These are phyloP conservation scores for Atkinsonella texensis DNA, from an alignment of 2,329 filamentous ascomycete species.

Conservation along the genomic window DNA sequence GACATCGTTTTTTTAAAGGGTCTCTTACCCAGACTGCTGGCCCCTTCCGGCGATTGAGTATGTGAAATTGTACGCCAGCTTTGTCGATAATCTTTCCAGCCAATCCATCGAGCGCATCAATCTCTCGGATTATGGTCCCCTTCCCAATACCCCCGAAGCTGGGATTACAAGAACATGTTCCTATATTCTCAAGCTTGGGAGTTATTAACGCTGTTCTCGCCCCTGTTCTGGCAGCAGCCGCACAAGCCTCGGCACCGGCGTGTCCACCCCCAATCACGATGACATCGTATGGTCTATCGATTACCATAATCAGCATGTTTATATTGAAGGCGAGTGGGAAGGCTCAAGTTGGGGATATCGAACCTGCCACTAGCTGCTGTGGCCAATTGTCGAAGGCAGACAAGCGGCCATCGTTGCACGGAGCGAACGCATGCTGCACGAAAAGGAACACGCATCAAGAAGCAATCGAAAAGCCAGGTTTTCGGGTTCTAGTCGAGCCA, in stretches of 20 bases:
- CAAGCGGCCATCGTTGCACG: constrained; percentile 10
- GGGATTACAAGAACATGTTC: constrained; percentile 92
- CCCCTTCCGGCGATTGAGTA: constrained; percentile 80
- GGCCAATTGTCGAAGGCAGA: constrained; percentile 15
- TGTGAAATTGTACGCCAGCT: constrained; percentile 84
- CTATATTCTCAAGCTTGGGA: constrained; percentile 76
- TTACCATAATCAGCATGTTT: neutral
- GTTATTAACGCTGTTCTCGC: constrained; percentile 85
- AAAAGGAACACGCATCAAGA: constrained; percentile 19
- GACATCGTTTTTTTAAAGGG: neutral
- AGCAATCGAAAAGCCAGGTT: neutral
- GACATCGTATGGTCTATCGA: constrained; percentile 65
- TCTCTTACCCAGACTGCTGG: constrained; percentile 70
- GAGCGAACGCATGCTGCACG: constrained; percentile 13
- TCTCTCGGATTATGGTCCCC: constrained; percentile 87
- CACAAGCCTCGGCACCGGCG: constrained; percentile 86
- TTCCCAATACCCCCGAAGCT: constrained; percentile 98
- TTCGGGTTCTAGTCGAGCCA: neutral
- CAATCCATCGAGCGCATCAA: constrained; percentile 88
- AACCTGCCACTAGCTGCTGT: constrained; percentile 15
- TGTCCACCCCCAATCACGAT: constrained; percentile 93
- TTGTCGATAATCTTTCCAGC: constrained; percentile 85
- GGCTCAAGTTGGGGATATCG: neutral
- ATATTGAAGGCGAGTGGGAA: neutral
- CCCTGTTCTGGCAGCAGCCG: constrained; percentile 78